These are phyloP conservation scores for Kalanchoe fedtschenkoi DNA, from an alignment of 164 flowering plant species.

Conservation along the genomic window DNA sequence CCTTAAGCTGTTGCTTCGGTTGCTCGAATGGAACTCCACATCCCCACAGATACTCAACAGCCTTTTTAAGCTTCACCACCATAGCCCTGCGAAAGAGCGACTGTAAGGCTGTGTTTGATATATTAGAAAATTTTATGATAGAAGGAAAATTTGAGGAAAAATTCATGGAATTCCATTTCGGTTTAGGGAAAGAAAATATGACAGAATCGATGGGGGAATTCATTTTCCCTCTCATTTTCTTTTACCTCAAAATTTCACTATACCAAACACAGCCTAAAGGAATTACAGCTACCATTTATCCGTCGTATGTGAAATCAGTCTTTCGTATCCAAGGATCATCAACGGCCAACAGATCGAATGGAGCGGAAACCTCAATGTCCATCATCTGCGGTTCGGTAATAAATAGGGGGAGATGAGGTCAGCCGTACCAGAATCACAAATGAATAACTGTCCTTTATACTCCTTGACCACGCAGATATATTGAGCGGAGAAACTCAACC, in stretches of 20 bases:
- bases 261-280: too few species aligned
- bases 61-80: conserved; percentile 37
- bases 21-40: conserved; percentile 28
- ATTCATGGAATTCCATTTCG: too few species aligned
- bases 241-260: too few species aligned
- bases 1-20: conserved; percentile 17
- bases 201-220: too few species aligned
- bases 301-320: conserved; percentile 69
- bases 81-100: conserved; percentile 55
- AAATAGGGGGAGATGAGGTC: conserved; percentile 57
- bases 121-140: too few species aligned
- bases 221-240: too few species aligned
- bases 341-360: conserved; percentile 77
- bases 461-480: conserved; percentile 43
- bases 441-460: conserved; percentile 19
- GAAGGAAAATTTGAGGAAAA: too few species aligned
- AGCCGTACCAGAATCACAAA: conserved; percentile 48
- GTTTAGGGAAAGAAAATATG: too few species aligned
- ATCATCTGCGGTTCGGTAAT: conserved; percentile 88
- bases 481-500: conserved; percentile 60
- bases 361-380: conserved; percentile 51
- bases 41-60: conserved; percentile 35
- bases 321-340: conserved; percentile 97
- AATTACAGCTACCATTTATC: conserved; percentile 74
- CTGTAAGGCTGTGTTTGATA: too few species aligned